These are phyloP conservation scores for Plasmodium malariae DNA, from an alignment of 169 alveolate species.

Conservation along the genomic window DNA sequence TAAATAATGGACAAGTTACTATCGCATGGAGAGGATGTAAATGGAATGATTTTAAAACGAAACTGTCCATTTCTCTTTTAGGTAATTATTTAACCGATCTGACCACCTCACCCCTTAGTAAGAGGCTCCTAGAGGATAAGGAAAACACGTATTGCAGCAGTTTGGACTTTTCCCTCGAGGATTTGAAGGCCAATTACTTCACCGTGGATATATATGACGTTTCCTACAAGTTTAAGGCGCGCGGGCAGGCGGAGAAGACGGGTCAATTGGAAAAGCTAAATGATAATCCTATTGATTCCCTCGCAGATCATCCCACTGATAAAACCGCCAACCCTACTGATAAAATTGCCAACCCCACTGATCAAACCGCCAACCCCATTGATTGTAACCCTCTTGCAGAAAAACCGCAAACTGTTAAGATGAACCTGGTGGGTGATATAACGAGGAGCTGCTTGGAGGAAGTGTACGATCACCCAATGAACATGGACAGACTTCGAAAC, in stretches of 20 bases:
- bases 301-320: no score
- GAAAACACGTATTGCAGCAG: slow-evolving; percentile 83
- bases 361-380: no score
- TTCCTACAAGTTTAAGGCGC: slow-evolving; percentile 42
- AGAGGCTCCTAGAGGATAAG: slow-evolving; percentile 77
- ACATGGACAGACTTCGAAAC: slow-evolving; percentile 80
- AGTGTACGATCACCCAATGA: slow-evolving; percentile 66
- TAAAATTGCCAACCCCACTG: no score
- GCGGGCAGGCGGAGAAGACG: not conserved
- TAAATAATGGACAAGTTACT: slow-evolving; percentile 79
- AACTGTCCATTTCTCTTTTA: slow-evolving; percentile 77
- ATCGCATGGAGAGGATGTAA: slow-evolving; percentile 86
- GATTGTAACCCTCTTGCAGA: no score
- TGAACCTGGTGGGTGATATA: slow-evolving; percentile 76
- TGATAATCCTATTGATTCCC: no score
- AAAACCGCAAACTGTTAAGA: slow-evolving; percentile 21
- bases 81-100: slow-evolving; percentile 82
- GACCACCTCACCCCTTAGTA: slow-evolving; percentile 82
- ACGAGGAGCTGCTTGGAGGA: slow-evolving; percentile 66
- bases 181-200: slow-evolving; percentile 71
- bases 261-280: no score
- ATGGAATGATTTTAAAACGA: slow-evolving; percentile 78
- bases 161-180: slow-evolving; percentile 78
- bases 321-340: no score
- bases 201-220: slow-evolving; percentile 79